phyloP scores from a whole-genome alignment of 352 stramenopile species.

The Pythium pyrilobum region DNA sequence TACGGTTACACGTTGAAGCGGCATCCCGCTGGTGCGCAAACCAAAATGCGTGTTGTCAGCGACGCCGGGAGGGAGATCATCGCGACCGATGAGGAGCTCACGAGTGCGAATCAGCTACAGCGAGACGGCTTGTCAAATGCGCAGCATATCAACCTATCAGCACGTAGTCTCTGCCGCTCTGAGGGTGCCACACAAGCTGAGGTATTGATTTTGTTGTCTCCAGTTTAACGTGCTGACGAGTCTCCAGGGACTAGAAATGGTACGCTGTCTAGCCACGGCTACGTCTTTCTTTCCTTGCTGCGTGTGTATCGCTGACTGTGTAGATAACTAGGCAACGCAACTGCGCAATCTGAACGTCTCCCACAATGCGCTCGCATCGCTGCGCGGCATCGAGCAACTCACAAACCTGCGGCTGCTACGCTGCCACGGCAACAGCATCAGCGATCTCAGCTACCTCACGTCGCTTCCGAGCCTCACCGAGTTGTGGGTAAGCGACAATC shows the following conservation, averaged over 20 bases:
- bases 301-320: too few relatives aligned
- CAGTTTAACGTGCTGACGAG: conserved; percentile 60
- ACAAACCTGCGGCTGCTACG: conserved; percentile 41
- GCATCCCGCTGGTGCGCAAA: not conserved
- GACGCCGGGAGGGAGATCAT: conserved; percentile 39
- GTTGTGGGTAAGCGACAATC: conserved; percentile 59
- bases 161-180: conserved; percentile 17
- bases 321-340: conserved; percentile 23
- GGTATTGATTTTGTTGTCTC: not conserved
- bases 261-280: conserved; percentile 6
- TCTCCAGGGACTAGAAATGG: conserved; percentile 39
- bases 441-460: conserved; percentile 37
- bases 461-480: conserved; percentile 32
- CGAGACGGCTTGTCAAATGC: conserved; percentile 7
- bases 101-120: conserved; percentile 21
- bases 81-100: conserved; percentile 47
- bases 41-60: conserved; percentile 34
- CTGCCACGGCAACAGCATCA: conserved; percentile 51
- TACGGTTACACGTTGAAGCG: conserved; percentile 14
- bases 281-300: not conserved
- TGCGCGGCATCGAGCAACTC: conserved; percentile 37
- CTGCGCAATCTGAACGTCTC: conserved; percentile 59
- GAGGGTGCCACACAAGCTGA: not conserved
- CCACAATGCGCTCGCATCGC: conserved; percentile 46
- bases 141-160: conserved; percentile 61